phyloP scores from a whole-genome alignment of 495 filamentous ascomycete genomes.

The Aspergillus haitiensis region DNA sequence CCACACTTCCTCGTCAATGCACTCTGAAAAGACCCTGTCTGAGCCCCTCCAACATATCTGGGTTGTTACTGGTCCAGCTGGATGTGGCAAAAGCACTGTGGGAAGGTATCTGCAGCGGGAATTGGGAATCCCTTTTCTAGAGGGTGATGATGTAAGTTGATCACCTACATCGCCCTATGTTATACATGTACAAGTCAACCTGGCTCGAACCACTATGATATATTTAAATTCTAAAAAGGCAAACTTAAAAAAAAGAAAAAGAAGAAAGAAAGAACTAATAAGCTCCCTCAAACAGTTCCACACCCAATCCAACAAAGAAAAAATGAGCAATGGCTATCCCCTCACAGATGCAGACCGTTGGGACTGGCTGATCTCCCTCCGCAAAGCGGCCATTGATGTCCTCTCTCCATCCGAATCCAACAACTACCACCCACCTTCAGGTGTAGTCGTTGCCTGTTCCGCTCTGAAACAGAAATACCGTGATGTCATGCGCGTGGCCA shows the following conservation, averaged over 20 bases:
- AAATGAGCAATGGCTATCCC: slow-evolving; percentile 85
- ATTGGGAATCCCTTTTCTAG: slow-evolving; percentile 78
- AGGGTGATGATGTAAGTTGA: slow-evolving; percentile 90
- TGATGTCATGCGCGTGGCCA: slow-evolving; percentile 89
- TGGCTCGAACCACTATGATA: background rate
- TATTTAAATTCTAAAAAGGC: slow-evolving; percentile 9
- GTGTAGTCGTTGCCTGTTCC: slow-evolving; percentile 94
- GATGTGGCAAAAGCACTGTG: slow-evolving; percentile 94
- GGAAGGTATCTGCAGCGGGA: slow-evolving; percentile 72
- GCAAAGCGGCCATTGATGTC: slow-evolving; percentile 70
- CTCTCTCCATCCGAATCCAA: slow-evolving; percentile 54
- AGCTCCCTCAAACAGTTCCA: slow-evolving; percentile 67
- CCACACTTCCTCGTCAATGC: slow-evolving; percentile 24
- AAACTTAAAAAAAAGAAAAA: slow-evolving; percentile 14
- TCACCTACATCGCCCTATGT: background rate
- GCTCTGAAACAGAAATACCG: slow-evolving; percentile 97
- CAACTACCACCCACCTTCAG: slow-evolving; percentile 54
- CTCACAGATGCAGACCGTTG: slow-evolving; percentile 95
- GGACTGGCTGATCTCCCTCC: slow-evolving; percentile 94
- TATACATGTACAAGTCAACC: background rate
- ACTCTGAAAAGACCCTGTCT: slow-evolving; percentile 21
- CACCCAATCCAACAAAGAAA: slow-evolving; percentile 78
- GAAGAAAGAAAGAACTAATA: slow-evolving; percentile 13
- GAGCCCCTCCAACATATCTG: slow-evolving; percentile 75
- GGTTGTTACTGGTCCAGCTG: slow-evolving; percentile 96